A percentile compares a stretch with the other conserved stretches of the same genome.
These are phyloP conservation scores for Murraya paniculata DNA, from an alignment of 345 rosid species.

Conservation along the genomic window DNA sequence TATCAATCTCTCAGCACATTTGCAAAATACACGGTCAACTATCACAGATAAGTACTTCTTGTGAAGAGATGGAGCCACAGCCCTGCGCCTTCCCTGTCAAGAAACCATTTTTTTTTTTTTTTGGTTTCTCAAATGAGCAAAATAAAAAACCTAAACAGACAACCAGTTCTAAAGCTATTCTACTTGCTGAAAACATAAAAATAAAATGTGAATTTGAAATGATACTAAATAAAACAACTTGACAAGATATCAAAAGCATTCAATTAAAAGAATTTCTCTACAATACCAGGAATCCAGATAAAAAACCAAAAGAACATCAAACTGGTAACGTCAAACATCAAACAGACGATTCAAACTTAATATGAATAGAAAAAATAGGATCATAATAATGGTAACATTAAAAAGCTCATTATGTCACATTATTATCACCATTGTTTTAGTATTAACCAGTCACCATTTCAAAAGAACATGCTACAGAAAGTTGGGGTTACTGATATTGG, in stretches of 20 bases:
- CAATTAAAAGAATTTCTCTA: not conserved
- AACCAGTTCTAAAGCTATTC: not conserved
- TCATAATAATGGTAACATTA: no score
- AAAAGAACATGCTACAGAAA: no score
- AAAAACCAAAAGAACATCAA: no score
- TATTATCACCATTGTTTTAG: no score
- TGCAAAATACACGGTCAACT: constrained; percentile 85
- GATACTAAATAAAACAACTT: not conserved
- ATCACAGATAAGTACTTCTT: constrained; percentile 85
- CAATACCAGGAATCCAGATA: no score
- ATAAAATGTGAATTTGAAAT: not conserved
- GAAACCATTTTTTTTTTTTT: constrained; percentile 6
- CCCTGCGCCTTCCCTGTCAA: constrained; percentile 79
- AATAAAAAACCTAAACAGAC: not conserved
- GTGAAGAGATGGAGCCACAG: constrained; percentile 93
- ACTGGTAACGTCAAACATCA: no score
- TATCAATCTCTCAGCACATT: constrained; percentile 88
- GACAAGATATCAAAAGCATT: not conserved
- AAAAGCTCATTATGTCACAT: no score
- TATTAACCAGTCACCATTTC: no score
- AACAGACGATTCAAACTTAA: no score
- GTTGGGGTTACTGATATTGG: no score
- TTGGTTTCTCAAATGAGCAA: not conserved
- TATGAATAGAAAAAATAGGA: no score
- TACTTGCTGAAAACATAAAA: not conserved